Conservation (phyloP, 2,329 filamentous ascomycete genomes). For the Trichophyton equinum region DNA sequence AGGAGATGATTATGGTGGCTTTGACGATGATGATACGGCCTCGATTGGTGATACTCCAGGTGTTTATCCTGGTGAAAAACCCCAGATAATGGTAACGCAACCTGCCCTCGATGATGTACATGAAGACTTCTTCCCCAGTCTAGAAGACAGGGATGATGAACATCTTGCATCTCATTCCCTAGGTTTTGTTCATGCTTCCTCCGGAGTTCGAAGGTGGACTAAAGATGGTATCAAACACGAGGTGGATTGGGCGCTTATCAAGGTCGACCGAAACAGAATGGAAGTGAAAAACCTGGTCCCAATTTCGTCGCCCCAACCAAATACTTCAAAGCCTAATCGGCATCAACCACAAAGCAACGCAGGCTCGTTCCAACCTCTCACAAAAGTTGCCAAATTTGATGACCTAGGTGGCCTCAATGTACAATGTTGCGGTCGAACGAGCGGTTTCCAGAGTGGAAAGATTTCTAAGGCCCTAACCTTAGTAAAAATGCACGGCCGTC, state of each 20-base stretch:
- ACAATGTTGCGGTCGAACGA: conserved; percentile 79
- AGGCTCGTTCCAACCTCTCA: conserved; percentile 35
- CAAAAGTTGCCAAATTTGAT: conserved; percentile 43
- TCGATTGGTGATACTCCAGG: conserved; percentile 65
- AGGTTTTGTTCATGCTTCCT: conserved; percentile 78
- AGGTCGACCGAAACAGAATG: conserved; percentile 58
- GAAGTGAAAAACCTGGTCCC: conserved; percentile 59
- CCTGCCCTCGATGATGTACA: conserved; percentile 80
- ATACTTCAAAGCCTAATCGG: not conserved
- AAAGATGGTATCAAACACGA: conserved; percentile 68
- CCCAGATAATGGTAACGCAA: conserved; percentile 74
- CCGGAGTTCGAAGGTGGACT: conserved; percentile 66
- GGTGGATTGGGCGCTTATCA: conserved; percentile 89
- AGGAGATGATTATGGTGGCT: conserved; percentile 35
- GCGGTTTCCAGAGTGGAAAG: conserved; percentile 64
- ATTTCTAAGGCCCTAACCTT: conserved; percentile 68
- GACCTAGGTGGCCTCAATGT: conserved; percentile 62
- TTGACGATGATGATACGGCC: conserved; percentile 44
- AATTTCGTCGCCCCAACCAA: not conserved
- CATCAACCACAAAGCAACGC: conserved; percentile 19
- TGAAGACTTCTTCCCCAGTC: conserved; percentile 69
- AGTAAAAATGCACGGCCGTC: conserved; percentile 76
- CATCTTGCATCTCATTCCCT: conserved; percentile 70
- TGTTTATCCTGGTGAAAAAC: conserved; percentile 59
- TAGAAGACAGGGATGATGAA: conserved; percentile 63